phyloP scores from a whole-genome alignment of 106 monocot species.

The Cymbidium sinense region DNA sequence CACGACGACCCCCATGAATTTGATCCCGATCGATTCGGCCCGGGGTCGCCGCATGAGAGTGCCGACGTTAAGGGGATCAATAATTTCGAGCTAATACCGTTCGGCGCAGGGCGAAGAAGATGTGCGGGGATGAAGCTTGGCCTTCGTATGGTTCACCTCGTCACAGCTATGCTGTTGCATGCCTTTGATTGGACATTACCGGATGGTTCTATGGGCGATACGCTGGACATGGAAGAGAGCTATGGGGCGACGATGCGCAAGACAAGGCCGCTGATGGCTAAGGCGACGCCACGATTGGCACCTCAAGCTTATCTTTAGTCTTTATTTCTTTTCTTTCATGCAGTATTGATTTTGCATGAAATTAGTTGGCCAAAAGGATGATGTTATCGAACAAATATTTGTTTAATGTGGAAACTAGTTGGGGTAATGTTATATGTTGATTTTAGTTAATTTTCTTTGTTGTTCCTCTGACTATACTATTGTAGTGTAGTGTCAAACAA shows the following conservation, averaged over 20 bases:
- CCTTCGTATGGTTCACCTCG: constrained; percentile 30
- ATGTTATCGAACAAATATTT: too few relatives aligned
- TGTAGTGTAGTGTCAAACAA: too few relatives aligned
- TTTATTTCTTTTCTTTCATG: too few relatives aligned
- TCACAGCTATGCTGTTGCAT: constrained; percentile 27
- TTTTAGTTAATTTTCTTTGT: too few relatives aligned
- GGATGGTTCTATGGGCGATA: constrained; percentile 3
- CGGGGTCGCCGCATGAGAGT: constrained; percentile 7
- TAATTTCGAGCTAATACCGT: constrained; percentile 37
- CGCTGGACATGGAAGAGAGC: constrained; percentile 31
- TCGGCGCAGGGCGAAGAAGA: constrained; percentile 34
- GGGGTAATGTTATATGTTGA: too few relatives aligned
- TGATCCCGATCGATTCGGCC: constrained; percentile 25
- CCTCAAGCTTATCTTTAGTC: constrained; percentile 1
- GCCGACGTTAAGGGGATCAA: constrained; percentile 31
- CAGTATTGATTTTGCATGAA: too few relatives aligned
- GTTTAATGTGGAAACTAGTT: too few relatives aligned
- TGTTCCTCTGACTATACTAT: too few relatives aligned
- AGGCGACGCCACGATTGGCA: constrained; percentile 14
- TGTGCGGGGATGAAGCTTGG: constrained; percentile 36
- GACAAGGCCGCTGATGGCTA: constrained; percentile 10
- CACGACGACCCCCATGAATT: constrained; percentile 24
- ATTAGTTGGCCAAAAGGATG: too few relatives aligned
- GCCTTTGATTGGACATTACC: constrained; percentile 33
- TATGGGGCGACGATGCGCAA: constrained; percentile 24